These are phyloP conservation scores for Asterophora parasitica DNA, from an alignment of 768 basidiomycete species.

Conservation along the genomic window DNA sequence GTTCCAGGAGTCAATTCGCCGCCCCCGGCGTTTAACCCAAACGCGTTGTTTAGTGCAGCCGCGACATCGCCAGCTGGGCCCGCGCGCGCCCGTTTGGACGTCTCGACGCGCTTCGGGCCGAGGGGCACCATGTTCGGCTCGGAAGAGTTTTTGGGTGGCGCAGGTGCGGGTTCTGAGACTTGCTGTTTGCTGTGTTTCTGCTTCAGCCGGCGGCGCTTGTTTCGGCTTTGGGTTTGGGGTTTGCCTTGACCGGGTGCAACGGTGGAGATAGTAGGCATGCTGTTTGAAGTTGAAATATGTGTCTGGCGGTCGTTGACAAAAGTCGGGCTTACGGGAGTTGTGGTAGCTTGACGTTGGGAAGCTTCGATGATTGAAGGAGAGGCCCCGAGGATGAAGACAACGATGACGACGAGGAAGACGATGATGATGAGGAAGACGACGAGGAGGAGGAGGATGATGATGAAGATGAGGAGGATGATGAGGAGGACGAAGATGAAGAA, in stretches of 20 bases:
- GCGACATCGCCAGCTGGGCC: slow-evolving; percentile 11
- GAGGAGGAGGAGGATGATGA: slow-evolving; percentile 24
- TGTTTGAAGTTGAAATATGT: background rate
- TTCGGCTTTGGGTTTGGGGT: slow-evolving; percentile 11
- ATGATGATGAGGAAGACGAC: slow-evolving; percentile 20
- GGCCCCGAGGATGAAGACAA: slow-evolving; percentile 17
- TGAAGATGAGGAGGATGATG: slow-evolving; percentile 28
- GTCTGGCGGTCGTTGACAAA: background rate
- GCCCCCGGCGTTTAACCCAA: slow-evolving; percentile 2
- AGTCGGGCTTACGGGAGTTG: slow-evolving; percentile 14
- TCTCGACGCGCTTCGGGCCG: slow-evolving; percentile 18
- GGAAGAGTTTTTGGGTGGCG: slow-evolving; percentile 27
- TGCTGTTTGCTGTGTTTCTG: slow-evolving; percentile 23
- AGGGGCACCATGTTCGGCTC: slow-evolving; percentile 43
- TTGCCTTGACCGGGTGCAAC: slow-evolving; percentile 18
- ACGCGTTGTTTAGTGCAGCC: slow-evolving; percentile 7
- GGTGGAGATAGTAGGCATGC: background rate
- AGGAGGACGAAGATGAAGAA: slow-evolving; percentile 11
- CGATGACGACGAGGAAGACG: slow-evolving; percentile 22
- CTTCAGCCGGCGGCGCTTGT: slow-evolving; percentile 13
- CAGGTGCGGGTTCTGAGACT: slow-evolving; percentile 8
- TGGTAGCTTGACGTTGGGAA: background rate
- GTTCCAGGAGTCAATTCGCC: slow-evolving; percentile 2
- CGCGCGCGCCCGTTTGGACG: background rate
- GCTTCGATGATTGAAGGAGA: slow-evolving; percentile 11